These are phyloP conservation scores for Fusarium paranaense DNA, from an alignment of 2,329 filamentous ascomycete genomes.

Conservation along the genomic window DNA sequence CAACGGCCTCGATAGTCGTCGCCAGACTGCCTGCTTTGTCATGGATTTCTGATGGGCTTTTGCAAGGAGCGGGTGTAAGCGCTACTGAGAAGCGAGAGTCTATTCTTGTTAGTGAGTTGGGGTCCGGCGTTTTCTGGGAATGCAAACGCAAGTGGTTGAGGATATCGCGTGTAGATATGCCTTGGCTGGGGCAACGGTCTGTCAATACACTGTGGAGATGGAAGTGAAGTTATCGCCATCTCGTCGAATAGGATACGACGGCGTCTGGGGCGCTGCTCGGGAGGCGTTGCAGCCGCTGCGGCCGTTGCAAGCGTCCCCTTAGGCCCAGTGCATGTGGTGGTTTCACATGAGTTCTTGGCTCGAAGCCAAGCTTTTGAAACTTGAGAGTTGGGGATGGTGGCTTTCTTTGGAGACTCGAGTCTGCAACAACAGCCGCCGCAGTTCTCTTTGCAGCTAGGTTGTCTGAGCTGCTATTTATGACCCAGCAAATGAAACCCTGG, in stretches of 20 bases:
- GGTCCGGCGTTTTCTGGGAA: background rate
- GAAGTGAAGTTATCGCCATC: background rate
- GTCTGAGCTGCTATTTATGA: background rate
- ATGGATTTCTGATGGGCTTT: background rate
- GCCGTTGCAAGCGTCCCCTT: background rate
- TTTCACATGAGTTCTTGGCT: background rate
- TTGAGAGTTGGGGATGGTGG: background rate
- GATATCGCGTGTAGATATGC: background rate
- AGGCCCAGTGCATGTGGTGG: background rate
- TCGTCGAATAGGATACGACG: background rate
- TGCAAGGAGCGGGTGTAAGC: background rate
- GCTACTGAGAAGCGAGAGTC: background rate
- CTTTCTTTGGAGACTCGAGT: background rate
- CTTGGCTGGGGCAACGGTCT: background rate
- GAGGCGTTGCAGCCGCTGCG: background rate
- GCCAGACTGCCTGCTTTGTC: background rate
- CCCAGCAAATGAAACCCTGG: background rate
- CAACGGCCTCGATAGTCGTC: background rate
- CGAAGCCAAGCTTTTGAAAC: background rate
- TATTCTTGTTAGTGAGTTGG: background rate
- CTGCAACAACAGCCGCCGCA: background rate
- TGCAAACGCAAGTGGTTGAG: background rate
- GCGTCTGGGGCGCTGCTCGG: background rate
- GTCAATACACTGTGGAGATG: background rate
- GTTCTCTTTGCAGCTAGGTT: background rate